Base-by-base conservation (phyloP, 2,329 filamentous ascomycete genomes). In the Colletotrichum gloeosporioides region DNA sequence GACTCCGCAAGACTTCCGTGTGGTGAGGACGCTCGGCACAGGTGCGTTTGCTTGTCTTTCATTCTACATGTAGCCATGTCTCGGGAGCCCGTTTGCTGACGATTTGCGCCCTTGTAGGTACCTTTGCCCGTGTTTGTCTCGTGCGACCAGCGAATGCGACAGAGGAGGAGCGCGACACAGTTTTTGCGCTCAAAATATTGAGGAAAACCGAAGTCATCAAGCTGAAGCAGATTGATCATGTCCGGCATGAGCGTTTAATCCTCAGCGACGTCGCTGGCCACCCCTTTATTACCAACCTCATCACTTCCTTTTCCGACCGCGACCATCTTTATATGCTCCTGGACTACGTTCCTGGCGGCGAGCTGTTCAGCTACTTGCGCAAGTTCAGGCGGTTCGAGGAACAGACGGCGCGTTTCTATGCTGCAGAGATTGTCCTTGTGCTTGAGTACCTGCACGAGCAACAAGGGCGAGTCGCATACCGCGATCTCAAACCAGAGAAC, bases 181-280 rank as follows among this genome's bases (percentile, higher is more conserved):
- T 96, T n/a, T 96, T 93, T 84, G 94, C 94, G 62, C 89, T 96
- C 81, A 96, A 96, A 89, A 95, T 96, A 72, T 85, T 96, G 78
- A 92, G 94, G 78, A 93, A 93, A 82, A 89, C 91, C 71, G 90
- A 93, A 81, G 93, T 97, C 61, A 94, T 97, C 83, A 93, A 93
- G 78, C 90, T 96, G 74, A 96, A 96, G 88, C 95, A 97, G 82
- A 93, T 96, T 79, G 95, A 96, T 85, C 95, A 97, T 84, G 95
- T 96, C 71, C 93, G 94, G 77, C 95, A 96, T 85, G 95, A 97
- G 88, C 93, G 95, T 80, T 91, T 92, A 78, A 93, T 96, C 79
- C 91, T 97, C 68, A 91, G 92, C 81, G 93, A 95, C 78, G 93
- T 96, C 64, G 92, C 93, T 63, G 94, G 94, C 29, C 93, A 96